These are phyloP conservation scores for Acacia pycnantha DNA, from an alignment of 331 rosid genomes.

Conservation along the genomic window DNA sequence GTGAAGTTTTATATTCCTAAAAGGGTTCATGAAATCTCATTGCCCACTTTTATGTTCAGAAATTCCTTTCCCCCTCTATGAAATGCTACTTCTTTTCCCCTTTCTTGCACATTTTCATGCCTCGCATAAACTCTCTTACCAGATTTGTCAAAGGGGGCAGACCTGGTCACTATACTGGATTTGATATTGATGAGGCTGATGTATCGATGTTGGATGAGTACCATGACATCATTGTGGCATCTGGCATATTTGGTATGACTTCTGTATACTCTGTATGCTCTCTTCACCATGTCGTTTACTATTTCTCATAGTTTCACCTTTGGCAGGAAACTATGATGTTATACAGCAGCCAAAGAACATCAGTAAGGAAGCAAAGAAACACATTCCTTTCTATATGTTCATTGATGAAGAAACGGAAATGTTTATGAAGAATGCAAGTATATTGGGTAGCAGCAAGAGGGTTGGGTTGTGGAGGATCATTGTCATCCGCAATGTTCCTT, in stretches of 20 bases:
- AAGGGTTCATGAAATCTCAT: background rate
- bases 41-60: constrained; percentile 3
- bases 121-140: constrained; percentile 35
- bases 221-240: constrained; percentile 94
- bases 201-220: constrained; percentile 77
- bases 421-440: constrained; percentile 76
- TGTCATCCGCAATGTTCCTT: constrained; percentile 78
- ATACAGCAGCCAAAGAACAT: constrained; percentile 89
- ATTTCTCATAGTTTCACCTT: constrained; percentile 37
- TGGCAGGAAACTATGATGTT: constrained; percentile 90
- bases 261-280: background rate
- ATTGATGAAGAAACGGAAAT: constrained; percentile 88
- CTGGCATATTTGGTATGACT: constrained; percentile 91
- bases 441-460: constrained; percentile 63
- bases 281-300: constrained; percentile 23
- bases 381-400: constrained; percentile 86
- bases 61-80: constrained; percentile 1
- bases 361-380: constrained; percentile 61
- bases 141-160: constrained; percentile 91
- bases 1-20: constrained; percentile 21
- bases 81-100: constrained; percentile 17
- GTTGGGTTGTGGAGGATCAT: constrained; percentile 94
- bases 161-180: constrained; percentile 87
- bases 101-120: constrained; percentile 27
- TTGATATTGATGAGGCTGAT: constrained; percentile 91